Conservation (phyloP, 768 basidiomycete species). For the Suillus occidentalis region DNA sequence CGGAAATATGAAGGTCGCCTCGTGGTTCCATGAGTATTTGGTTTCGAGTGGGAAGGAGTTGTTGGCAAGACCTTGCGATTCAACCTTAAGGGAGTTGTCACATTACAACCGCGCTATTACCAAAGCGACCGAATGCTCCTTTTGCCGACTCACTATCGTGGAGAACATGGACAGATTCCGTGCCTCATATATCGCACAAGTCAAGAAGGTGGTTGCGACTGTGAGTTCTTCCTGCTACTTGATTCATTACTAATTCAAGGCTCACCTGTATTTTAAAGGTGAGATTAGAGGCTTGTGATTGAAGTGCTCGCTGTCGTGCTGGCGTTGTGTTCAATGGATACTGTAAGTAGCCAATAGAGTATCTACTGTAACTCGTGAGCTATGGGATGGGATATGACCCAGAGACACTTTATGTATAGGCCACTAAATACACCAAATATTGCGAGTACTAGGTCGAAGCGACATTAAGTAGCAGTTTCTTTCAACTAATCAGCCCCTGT, state of each 20-base stretch:
- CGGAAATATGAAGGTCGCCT: background rate
- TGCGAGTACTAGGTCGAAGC: background rate
- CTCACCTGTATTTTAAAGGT: constrained; percentile 2
- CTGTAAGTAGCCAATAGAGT: background rate
- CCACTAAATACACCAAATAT: background rate
- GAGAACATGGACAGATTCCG: background rate
- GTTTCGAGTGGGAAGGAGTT: too few relatives aligned
- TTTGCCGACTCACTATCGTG: background rate
- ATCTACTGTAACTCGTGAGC: background rate
- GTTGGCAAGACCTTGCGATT: too few relatives aligned
- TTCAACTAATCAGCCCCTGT: background rate
- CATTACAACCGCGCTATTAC: background rate
- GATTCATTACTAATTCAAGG: constrained; percentile 3
- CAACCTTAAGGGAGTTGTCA: background rate
- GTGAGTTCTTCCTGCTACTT: constrained; percentile 7
- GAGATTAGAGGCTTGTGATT: background rate
- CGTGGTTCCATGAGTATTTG: constrained; percentile 7
- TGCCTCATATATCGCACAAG: background rate
- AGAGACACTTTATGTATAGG: background rate
- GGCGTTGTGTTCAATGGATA: background rate
- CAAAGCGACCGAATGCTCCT: background rate
- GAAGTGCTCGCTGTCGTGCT: background rate
- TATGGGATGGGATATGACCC: background rate
- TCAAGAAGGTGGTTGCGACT: constrained; percentile 3
- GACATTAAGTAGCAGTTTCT: background rate